Evolutionary conservation across 2,329 filamentous ascomycete genomes (phyloP), one percentile per base, ranked within the genome.

Genomic region (Hortaea sp.): DNA sequence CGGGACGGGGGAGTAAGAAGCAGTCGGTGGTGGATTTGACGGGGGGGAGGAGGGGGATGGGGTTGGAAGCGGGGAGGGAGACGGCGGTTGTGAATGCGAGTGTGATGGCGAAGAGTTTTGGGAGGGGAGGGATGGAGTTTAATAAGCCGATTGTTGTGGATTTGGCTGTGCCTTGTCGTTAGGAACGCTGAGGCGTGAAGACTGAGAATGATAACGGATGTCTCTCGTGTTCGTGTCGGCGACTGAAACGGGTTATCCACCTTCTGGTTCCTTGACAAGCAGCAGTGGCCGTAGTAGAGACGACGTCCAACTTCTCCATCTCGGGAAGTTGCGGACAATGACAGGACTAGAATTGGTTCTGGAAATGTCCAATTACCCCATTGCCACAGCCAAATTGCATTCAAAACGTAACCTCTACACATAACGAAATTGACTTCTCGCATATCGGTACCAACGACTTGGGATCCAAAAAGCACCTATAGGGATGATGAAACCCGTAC

Each of bases 71-170:
- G 13, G 51, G 66, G 71, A 40, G 72, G 78, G 84, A 90, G 68
- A 92, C 85, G 1, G 89, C 81, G 60, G 69, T 94, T 44, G 76
- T 92, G 55, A 94, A 94, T 66, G 85, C 85, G 29, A 81, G 86
- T 13, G 81, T 89, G 51, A 76, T 84, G 72, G 79, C 79, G 39
- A 80, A 73, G 20, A 81, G 76, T 50, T 82, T 78, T 66, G 57
- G 61, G 9, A 47, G 48, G 31, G 70, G 66, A 1, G 35, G 78
- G 11, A 85, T 81, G 62, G 72, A 66, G 50, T 80, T 85, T 65
- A 81, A 89, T 64, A 85, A 88, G 61, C 82, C 87, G 13, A 83
- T 94, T 54, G 82, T 94, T n/a, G 80, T 94, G 9, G 86, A 94
- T 61, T 59, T 94, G 32, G 32, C 9, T 35, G 32, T 35, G 32